phyloP scores from a whole-genome alignment of 2,329 filamentous ascomycete genomes.

The Thelonectria discophora region DNA sequence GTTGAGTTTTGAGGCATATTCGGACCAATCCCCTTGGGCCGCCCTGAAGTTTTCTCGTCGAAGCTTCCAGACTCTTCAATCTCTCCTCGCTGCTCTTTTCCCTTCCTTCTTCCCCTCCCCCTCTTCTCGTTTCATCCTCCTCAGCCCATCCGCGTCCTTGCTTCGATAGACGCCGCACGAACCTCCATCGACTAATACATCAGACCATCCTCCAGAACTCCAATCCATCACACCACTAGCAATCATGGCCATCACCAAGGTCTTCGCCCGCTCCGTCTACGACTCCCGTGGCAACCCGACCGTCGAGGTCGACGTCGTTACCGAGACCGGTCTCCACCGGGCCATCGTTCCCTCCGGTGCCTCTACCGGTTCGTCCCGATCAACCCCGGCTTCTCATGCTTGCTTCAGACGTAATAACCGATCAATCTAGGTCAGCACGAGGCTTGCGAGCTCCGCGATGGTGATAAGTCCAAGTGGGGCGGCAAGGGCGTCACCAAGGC shows the following conservation, averaged over 20 bases:
- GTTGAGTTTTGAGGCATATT: conserved; percentile 42
- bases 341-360: conserved; percentile 97
- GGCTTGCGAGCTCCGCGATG: conserved; percentile 89
- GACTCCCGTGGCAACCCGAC: conserved; percentile 99
- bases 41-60: conserved; percentile 23
- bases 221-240: conserved; percentile 32
- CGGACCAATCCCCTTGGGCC: conserved; percentile 31
- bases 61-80: conserved; percentile 31
- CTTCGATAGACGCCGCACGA: conserved; percentile 24
- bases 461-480: conserved; percentile 85
- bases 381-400: conserved; percentile 30
- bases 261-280: conserved; percentile 95
- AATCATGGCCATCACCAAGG: conserved; percentile 90
- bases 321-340: conserved; percentile 94
- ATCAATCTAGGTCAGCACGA: conserved; percentile 78
- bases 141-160: conserved; percentile 23
- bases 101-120: conserved; percentile 21
- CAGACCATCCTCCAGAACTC: conserved; percentile 32
- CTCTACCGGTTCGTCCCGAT: conserved; percentile 77
- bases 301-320: conserved; percentile 97
- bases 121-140: conserved; percentile 20
- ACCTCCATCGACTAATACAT: conserved; percentile 33
- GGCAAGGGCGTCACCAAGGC: conserved; percentile 91
- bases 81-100: conserved; percentile 21
- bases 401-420: conserved; percentile 43